phyloP scores from a whole-genome alignment of 768 basidiomycete genomes.

The Auriscalpium orientale region DNA sequence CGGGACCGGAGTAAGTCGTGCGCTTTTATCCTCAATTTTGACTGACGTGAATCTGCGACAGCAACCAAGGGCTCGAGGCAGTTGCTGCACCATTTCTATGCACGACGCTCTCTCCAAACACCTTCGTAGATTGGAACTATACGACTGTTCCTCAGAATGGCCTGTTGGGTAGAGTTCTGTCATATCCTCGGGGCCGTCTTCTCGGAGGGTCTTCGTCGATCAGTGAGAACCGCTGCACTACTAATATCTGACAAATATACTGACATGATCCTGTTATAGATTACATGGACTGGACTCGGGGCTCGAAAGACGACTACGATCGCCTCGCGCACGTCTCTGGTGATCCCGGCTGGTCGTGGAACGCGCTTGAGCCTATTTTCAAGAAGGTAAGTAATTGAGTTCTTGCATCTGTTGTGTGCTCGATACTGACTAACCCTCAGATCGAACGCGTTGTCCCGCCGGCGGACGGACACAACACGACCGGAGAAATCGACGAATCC shows the following conservation, averaged over 20 bases:
- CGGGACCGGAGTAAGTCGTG: neutral
- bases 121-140: slow-evolving; percentile 1
- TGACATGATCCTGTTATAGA: slow-evolving; percentile 11
- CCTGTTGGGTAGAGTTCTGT: neutral
- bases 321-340: slow-evolving; percentile 18
- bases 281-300: slow-evolving; percentile 21
- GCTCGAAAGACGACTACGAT: slow-evolving; percentile 20
- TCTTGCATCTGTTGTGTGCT: neutral
- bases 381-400: neutral
- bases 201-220: slow-evolving; percentile 1
- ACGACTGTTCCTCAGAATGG: neutral
- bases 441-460: slow-evolving; percentile 29
- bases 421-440: neutral
- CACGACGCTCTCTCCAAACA: neutral
- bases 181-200: neutral
- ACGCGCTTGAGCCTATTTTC: neutral
- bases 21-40: neutral
- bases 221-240: neutral
- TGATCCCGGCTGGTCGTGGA: slow-evolving; percentile 20
- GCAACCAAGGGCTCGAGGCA: neutral
- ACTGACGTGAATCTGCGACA: neutral
- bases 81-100: neutral
- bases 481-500: slow-evolving; percentile 30
- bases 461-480: slow-evolving; percentile 31
- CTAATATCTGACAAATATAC: neutral